A percentile compares a stretch with the other conserved stretches of the same genome.
phyloP scores from a whole-genome alignment of 805 yeast genomes.

The Schwanniomyces occidentalis region DNA sequence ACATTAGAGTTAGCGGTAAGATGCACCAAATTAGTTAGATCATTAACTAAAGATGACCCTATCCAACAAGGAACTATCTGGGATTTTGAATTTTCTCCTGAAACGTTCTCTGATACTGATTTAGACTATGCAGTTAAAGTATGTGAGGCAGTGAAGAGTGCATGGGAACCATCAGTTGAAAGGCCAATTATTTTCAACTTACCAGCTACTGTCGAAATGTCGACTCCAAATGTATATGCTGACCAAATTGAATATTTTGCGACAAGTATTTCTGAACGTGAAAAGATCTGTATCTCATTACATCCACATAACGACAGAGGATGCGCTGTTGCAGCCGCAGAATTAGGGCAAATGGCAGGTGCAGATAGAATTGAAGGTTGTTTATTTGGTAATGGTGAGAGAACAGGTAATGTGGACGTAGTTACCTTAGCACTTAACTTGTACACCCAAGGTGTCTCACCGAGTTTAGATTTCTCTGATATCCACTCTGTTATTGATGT shows the following conservation, averaged over 20 bases:
- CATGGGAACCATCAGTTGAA: constrained; percentile 69
- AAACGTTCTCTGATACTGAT: constrained; percentile 71
- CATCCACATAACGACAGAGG: constrained; percentile 88
- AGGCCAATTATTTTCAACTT: constrained; percentile 75
- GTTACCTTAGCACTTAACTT: constrained; percentile 76
- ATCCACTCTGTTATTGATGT: constrained; percentile 65
- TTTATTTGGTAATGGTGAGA: constrained; percentile 82
- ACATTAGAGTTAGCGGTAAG: constrained; percentile 61
- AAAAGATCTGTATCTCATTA: constrained; percentile 69
- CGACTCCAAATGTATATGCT: constrained; percentile 80
- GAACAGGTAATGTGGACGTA: constrained; percentile 84
- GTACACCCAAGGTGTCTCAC: constrained; percentile 76
- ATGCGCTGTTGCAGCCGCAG: constrained; percentile 88
- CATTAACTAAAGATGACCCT: constrained; percentile 70
- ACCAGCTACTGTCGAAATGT: constrained; percentile 84
- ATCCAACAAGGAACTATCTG: constrained; percentile 54
- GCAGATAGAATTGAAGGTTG: constrained; percentile 90
- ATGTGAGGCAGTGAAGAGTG: constrained; percentile 73
- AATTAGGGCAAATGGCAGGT: constrained; percentile 78
- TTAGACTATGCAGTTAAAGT: constrained; percentile 62
- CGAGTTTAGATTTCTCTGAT: constrained; percentile 70
- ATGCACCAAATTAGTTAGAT: constrained; percentile 61
- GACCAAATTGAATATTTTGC: constrained; percentile 80
- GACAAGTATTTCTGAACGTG: constrained; percentile 61
- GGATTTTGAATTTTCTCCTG: constrained; percentile 81